These are phyloP conservation scores for Aspergillus ibericus DNA, from an alignment of 2,329 filamentous ascomycete species.

Conservation along the genomic window DNA sequence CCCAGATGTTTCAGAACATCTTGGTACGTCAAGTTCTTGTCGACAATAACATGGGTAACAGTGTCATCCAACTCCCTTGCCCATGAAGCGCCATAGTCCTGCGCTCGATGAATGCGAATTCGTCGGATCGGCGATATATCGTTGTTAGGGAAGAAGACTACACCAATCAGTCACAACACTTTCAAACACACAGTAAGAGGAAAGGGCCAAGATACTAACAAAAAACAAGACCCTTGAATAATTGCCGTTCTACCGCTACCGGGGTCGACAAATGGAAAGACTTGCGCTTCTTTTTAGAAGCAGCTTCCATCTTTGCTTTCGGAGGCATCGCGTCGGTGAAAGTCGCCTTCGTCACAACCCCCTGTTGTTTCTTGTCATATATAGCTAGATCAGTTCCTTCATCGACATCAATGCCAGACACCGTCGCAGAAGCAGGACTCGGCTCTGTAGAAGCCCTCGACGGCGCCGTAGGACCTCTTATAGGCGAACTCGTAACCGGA, in stretches of 20 bases:
- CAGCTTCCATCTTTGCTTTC: conserved; percentile 8
- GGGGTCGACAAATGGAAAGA: conserved; percentile 49
- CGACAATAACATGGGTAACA: conserved; percentile 79
- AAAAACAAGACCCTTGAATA: conserved; percentile 64
- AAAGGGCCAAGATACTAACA: conserved; percentile 40
- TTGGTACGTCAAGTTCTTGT: conserved; percentile 64
- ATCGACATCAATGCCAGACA: background rate
- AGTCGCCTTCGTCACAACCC: conserved; percentile 10
- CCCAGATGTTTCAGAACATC: conserved; percentile 63
- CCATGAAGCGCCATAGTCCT: conserved; percentile 74
- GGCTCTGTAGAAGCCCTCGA: background rate
- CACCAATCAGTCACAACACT: background rate
- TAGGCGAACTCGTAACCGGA: background rate
- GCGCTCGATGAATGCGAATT: conserved; percentile 71
- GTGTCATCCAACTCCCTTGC: conserved; percentile 54
- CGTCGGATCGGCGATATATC: conserved; percentile 67
- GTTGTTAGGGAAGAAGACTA: conserved; percentile 77
- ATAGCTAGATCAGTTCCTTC: background rate
- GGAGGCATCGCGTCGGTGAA: conserved; percentile 18
- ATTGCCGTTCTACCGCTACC: conserved; percentile 54
- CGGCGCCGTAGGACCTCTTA: background rate
- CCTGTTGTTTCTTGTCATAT: background rate
- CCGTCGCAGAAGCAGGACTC: background rate
- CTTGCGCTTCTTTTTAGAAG: conserved; percentile 32
- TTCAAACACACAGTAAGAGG: background rate